Conservation (phyloP, 2,329 filamentous ascomycete genomes). For the Orbilia javanica region DNA sequence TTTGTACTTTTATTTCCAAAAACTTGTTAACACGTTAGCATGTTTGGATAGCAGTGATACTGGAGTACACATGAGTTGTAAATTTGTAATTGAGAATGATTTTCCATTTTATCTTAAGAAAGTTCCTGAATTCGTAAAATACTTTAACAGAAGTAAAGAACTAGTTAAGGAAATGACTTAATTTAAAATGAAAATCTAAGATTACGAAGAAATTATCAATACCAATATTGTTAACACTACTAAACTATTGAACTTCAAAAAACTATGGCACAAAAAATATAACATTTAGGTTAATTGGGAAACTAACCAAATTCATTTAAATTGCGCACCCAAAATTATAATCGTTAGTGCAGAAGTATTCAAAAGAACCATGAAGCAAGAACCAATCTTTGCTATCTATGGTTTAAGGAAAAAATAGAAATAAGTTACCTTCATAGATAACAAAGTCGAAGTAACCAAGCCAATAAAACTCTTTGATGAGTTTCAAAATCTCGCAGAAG, state of each 20-base stretch:
- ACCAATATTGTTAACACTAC: not conserved
- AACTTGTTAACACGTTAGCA: not conserved
- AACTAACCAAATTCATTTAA: not conserved
- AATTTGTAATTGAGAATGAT: too few species aligned
- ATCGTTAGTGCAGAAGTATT: not conserved
- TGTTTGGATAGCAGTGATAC: not conserved
- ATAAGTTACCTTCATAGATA: not conserved
- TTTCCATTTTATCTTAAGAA: not conserved
- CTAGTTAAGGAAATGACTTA: not conserved
- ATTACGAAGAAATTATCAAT: not conserved
- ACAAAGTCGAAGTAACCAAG: not conserved
- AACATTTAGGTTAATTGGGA: not conserved
- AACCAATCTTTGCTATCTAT: too few species aligned
- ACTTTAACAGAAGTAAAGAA: not conserved
- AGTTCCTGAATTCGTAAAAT: not conserved
- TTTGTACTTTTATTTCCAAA: not conserved
- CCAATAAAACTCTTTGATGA: not conserved
- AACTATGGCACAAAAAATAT: not conserved
- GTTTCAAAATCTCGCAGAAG: not conserved
- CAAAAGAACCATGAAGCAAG: not conserved
- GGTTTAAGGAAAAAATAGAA: too few species aligned
- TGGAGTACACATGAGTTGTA: not conserved
- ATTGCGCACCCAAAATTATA: not conserved
- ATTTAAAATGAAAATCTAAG: not conserved
- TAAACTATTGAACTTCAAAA: not conserved